Conservation (phyloP, 352 stramenopile species). For the Globisporangium canariense region DNA sequence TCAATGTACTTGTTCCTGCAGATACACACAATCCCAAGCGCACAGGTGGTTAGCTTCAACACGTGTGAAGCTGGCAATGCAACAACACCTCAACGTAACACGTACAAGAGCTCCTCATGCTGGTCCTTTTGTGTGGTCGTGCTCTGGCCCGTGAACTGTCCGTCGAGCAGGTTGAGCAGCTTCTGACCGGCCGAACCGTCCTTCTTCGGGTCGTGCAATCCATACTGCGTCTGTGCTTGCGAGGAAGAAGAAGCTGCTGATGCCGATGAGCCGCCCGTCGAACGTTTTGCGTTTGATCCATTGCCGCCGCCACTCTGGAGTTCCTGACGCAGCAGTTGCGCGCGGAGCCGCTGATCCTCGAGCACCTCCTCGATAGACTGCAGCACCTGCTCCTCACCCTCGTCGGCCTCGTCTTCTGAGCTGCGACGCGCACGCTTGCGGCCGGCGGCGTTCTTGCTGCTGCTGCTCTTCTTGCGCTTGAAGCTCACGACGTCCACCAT, state of each 20-base stretch:
- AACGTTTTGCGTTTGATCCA: not conserved
- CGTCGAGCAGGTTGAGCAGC: constrained; percentile 66
- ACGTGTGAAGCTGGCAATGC: not conserved
- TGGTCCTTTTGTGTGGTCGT: constrained; percentile 56
- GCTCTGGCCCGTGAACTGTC: constrained; percentile 79
- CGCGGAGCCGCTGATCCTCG: constrained; percentile 64
- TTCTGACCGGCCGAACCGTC: constrained; percentile 67
- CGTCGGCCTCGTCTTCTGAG: constrained; percentile 21
- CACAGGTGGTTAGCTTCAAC: not conserved
- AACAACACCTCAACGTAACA: constrained; percentile 1
- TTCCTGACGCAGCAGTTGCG: constrained; percentile 40
- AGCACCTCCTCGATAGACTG: constrained; percentile 62
- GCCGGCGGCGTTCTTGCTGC: not conserved
- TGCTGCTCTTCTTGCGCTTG: constrained; percentile 56
- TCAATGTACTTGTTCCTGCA: constrained; percentile 81
- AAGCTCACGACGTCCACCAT: constrained; percentile 41
- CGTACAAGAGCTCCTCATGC: constrained; percentile 71
- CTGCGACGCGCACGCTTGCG: constrained; percentile 40
- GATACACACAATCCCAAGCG: not conserved
- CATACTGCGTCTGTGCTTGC: constrained; percentile 31
- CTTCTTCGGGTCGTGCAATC: constrained; percentile 74
- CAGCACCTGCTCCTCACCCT: constrained; percentile 32
- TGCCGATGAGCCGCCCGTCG: not conserved
- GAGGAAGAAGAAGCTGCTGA: not conserved
- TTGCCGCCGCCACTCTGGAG: constrained; percentile 16